Evolutionary conservation across 2,329 filamentous ascomycete genomes (phyloP).

Genomic region (Didymella sp.): DNA sequence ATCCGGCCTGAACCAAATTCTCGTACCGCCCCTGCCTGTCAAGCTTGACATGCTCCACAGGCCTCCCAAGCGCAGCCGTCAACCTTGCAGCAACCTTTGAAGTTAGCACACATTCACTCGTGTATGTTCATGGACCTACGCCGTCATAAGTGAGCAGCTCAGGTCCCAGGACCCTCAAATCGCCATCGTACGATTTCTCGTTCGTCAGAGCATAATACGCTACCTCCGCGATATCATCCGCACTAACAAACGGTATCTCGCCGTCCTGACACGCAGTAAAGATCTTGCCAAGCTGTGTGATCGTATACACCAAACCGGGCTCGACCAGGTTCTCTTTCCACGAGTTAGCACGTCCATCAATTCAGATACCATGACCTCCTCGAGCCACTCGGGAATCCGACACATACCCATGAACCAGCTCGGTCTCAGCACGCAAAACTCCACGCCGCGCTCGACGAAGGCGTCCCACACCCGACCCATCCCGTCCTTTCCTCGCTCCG

Average conservation of each 20-base stretch:
- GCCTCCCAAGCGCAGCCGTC: not conserved
- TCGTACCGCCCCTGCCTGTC: not conserved
- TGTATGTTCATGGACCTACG: not conserved
- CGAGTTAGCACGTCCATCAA: no score
- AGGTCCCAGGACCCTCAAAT: not conserved
- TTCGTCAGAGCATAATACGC: not conserved
- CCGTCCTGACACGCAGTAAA: conserved; percentile 55
- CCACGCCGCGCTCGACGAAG: not conserved
- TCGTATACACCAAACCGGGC: not conserved
- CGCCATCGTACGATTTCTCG: not conserved
- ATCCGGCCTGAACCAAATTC: not conserved
- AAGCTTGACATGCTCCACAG: not conserved
- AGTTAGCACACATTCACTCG: not conserved
- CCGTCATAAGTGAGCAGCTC: not conserved
- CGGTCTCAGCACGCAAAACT: not conserved
- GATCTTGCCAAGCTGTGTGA: conserved; percentile 49
- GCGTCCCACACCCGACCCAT: not conserved
- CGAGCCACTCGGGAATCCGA: no score
- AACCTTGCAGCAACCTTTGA: not conserved
- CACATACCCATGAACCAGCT: not conserved
- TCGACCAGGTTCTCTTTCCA: not conserved
- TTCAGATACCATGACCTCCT: no score
- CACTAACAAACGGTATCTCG: conserved; percentile 57
- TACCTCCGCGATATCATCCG: conserved; percentile 57
- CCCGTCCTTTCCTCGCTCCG: not conserved